phyloP scores from a whole-genome alignment of 1,284 basidiomycete genomes.

The Rhodotorula mucilaginosa region DNA sequence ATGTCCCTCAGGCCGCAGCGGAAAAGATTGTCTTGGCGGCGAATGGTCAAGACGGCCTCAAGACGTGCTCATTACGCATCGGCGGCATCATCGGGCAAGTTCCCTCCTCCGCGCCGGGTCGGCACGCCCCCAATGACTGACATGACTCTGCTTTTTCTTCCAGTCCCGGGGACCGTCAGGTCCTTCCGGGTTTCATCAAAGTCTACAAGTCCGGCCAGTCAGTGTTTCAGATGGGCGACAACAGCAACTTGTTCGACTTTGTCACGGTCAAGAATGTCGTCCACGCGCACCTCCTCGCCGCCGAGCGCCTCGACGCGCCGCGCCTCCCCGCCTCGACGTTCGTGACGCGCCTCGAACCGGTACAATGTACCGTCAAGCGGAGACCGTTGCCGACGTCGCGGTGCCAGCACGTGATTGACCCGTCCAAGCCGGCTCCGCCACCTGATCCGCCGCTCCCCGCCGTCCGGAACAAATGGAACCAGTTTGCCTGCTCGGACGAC shows the following conservation, averaged over 20 bases:
- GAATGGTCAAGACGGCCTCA: constrained; percentile 74
- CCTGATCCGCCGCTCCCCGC: constrained; percentile 61
- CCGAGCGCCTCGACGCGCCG: constrained; percentile 66
- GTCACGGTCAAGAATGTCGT: constrained; percentile 96
- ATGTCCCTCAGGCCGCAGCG: constrained; percentile 60
- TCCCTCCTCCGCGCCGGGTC: neutral
- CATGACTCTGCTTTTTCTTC: neutral
- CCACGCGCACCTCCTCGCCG: constrained; percentile 88
- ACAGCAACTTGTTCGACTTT: constrained; percentile 93
- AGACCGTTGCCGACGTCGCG: constrained; percentile 40
- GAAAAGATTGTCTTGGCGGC: constrained; percentile 80
- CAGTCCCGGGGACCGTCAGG: constrained; percentile 88
- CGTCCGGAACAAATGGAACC: constrained; percentile 52
- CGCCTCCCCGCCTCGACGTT: constrained; percentile 52
- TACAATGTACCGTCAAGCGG: constrained; percentile 47
- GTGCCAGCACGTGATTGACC: constrained; percentile 10
- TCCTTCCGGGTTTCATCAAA: constrained; percentile 73
- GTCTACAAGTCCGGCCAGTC: constrained; percentile 82
- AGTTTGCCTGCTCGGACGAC: constrained; percentile 48
- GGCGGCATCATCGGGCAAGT: constrained; percentile 90
- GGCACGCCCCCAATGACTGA: neutral
- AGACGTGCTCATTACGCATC: constrained; percentile 86
- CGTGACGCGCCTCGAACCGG: constrained; percentile 60
- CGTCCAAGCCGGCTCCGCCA: neutral
- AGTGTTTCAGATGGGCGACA: constrained; percentile 89